phyloP scores from a whole-genome alignment of 306 rosid genomes.

The Malus orientalis region DNA sequence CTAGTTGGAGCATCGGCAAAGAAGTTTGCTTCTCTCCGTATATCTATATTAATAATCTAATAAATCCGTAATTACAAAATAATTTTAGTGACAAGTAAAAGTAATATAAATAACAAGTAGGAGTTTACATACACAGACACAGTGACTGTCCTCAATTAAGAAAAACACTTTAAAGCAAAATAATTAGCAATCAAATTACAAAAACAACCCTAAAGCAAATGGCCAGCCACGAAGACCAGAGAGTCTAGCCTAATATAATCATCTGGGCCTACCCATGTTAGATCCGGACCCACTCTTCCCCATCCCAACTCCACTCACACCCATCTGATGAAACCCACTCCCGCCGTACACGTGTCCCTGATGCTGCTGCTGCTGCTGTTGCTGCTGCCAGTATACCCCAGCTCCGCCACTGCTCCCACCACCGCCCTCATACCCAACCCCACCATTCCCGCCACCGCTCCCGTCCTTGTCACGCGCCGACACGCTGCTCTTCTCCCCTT shows the following conservation, averaged over 20 bases:
- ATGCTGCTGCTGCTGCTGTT: conserved; percentile 16
- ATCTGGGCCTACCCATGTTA: conserved; percentile 37
- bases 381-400: conserved; percentile 9
- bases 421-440: conserved; percentile 20
- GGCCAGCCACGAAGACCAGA: neutral
- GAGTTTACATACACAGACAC: neutral
- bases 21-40: too few relatives aligned
- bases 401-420: conserved; percentile 5
- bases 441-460: conserved; percentile 5
- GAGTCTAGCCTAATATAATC: neutral
- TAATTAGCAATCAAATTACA: neutral
- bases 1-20: too few relatives aligned
- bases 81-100: neutral
- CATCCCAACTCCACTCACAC: conserved; percentile 46
- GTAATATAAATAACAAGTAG: neutral
- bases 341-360: conserved; percentile 75
- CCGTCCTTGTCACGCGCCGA: conserved; percentile 60
- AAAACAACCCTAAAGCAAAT: neutral
- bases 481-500: conserved; percentile 57
- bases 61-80: neutral
- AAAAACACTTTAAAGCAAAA: neutral
- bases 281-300: conserved; percentile 46
- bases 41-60: too few relatives aligned
- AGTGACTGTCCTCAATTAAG: neutral
- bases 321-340: conserved; percentile 56